Percentiles rank a stretch among this genome's conserved stretches.
phyloP scores from a whole-genome alignment of 1,284 basidiomycete species.

The Ustilago tritici region DNA sequence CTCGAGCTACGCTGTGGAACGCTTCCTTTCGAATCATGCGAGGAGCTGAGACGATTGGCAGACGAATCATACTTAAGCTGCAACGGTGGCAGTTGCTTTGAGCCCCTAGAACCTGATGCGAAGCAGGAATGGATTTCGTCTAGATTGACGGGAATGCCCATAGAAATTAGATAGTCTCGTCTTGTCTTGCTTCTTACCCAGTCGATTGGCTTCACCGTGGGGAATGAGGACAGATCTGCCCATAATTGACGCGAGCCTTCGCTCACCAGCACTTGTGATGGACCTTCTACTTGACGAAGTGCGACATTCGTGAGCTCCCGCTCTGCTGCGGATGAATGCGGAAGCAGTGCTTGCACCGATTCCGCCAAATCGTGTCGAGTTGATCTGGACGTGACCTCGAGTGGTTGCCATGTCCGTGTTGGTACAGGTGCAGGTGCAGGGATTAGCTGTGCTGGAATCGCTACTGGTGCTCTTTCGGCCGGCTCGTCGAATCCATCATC shows the following conservation, averaged over 20 bases:
- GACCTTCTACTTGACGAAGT: slow-evolving; percentile 57
- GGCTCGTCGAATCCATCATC: slow-evolving; percentile 23
- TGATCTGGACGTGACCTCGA: slow-evolving; percentile 35
- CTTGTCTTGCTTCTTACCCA: slow-evolving; percentile 64
- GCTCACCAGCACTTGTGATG: slow-evolving; percentile 55
- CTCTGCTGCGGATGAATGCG: slow-evolving; percentile 37
- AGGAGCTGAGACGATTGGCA: slow-evolving; percentile 8
- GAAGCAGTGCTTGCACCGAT: slow-evolving; percentile 25
- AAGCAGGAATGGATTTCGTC: slow-evolving; percentile 61
- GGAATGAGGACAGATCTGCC: slow-evolving; percentile 35
- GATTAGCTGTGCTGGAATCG: not conserved
- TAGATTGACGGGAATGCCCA: slow-evolving; percentile 67
- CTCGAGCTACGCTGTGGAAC: slow-evolving; percentile 34
- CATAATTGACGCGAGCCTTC: slow-evolving; percentile 40
- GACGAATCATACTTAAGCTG: slow-evolving; percentile 54
- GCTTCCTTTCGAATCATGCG: slow-evolving; percentile 6
- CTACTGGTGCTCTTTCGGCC: not conserved
- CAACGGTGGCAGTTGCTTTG: slow-evolving; percentile 53
- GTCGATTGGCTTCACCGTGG: slow-evolving; percentile 55
- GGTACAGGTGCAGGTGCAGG: slow-evolving; percentile 10
- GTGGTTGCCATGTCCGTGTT: slow-evolving; percentile 26
- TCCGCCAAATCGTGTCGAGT: slow-evolving; percentile 25
- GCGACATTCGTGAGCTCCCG: slow-evolving; percentile 23
- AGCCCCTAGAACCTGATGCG: slow-evolving; percentile 26
- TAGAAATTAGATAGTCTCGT: slow-evolving; percentile 62